These are phyloP conservation scores for Penicillium brasilianum DNA, from an alignment of 2,329 filamentous ascomycete genomes.

Conservation along the genomic window DNA sequence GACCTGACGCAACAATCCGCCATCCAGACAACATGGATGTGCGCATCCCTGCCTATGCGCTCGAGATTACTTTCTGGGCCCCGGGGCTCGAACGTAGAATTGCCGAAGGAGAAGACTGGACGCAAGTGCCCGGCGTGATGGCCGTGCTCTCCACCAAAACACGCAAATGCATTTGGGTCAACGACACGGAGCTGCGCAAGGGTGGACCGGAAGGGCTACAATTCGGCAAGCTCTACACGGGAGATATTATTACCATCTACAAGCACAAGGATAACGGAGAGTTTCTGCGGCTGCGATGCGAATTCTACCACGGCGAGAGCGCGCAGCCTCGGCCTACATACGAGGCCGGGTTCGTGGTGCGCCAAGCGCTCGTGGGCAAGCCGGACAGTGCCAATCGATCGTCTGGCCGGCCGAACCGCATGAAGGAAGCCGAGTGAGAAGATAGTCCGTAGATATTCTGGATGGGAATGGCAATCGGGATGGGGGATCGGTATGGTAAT, in stretches of 20 bases:
- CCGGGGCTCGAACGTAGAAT: constrained; percentile 67
- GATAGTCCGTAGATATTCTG: constrained; percentile 2
- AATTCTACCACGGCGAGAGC: constrained; percentile 55
- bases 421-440: constrained; percentile 25
- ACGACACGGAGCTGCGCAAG: constrained; percentile 67
- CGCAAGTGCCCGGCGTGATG: constrained; percentile 60
- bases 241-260: constrained; percentile 78
- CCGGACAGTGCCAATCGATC: constrained; percentile 34
- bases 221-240: constrained; percentile 73
- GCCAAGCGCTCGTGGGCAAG: constrained; percentile 43
- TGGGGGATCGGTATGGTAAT: neutral
- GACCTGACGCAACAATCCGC: constrained; percentile 68
- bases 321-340: constrained; percentile 46
- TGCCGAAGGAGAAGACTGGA: constrained; percentile 62
- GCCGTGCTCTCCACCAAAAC: constrained; percentile 81
- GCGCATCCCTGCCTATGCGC: constrained; percentile 79
- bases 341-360: constrained; percentile 48
- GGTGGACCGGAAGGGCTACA: constrained; percentile 57
- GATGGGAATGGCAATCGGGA: neutral
- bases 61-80: constrained; percentile 77
- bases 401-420: constrained; percentile 22
- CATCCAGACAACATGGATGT: constrained; percentile 68
- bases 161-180: constrained; percentile 75
- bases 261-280: constrained; percentile 44
- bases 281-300: constrained; percentile 51